Base-by-base conservation (phyloP, 1,284 basidiomycete genomes). In the Moesziomyces sp. region DNA sequence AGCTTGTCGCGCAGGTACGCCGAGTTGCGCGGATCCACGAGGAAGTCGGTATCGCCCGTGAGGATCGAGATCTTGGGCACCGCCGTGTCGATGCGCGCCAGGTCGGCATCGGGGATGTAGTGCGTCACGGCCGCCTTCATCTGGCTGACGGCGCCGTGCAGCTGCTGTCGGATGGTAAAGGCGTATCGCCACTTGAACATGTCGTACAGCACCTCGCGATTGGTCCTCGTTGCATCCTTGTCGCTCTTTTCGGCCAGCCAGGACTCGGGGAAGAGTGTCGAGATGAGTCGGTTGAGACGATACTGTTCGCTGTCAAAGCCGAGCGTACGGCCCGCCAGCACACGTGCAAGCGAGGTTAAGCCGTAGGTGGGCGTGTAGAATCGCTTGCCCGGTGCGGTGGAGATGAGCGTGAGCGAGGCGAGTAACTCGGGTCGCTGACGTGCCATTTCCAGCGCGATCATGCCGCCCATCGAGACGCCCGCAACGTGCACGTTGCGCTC, bases 401-500 rank as follows among this genome's bases (percentile, higher is more conserved):
- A 80, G 53, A 83, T 70, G 38, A 83, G 71, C 21, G 74, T 52
- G 16, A 83, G 45, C 21, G 67, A 73, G 3, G 58, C 51, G 5
- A 83, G 40, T 19, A 76, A 54, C 40, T 68, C 57, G 1, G 74
- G 72, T 16, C 58, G 30, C 40, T 58, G 58, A 5, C 67, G 50
- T 5, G 82, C 81, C 38, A 85, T 58, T 48, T 85, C 84, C 8
- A 84, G 67, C 0, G 91, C 88, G 61, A 93, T 93, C 92, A 93
- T 93, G 18, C 93, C 93, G 7, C 93, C 93, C 52, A 95, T 86
- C 46, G 91, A 92, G 13, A 91, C 86, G 1, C 93, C 92, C 16
- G 93, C 90, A 19, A 95, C 84, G 77, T 94, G 90, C 1, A 94
- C 50, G 44, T 87, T 87, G 9, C 87, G 86, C 42, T 88, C 53